A percentile compares a stretch with the other conserved stretches of the same genome.
These are phyloP conservation scores for Diaporthe destruens DNA, from an alignment of 2,329 filamentous ascomycete species.

Conservation along the genomic window DNA sequence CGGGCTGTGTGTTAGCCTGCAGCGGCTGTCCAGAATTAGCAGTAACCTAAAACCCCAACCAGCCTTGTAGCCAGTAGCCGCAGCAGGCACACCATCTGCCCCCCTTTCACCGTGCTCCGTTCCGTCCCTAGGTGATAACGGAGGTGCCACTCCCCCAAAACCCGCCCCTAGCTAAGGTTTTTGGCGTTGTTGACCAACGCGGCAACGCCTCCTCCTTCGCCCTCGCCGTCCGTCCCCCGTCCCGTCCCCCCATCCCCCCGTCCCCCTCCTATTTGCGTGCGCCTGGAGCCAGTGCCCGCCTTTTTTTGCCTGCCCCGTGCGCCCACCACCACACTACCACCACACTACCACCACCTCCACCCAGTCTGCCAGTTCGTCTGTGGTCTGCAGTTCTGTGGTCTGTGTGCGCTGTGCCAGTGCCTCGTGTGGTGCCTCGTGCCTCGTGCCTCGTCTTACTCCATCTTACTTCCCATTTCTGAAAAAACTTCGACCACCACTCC, in stretches of 20 bases:
- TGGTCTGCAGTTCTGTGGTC: background rate
- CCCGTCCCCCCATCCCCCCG: background rate
- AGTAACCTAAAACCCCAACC: background rate
- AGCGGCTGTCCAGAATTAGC: background rate
- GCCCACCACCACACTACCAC: background rate
- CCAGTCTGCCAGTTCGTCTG: background rate
- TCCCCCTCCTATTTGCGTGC: conserved; percentile 22
- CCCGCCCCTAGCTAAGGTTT: conserved; percentile 8
- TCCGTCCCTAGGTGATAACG: too few species aligned
- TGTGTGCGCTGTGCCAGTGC: background rate
- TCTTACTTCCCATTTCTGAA: conserved; percentile 22
- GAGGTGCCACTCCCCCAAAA: background rate
- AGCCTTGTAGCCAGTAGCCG: background rate
- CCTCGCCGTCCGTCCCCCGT: background rate
- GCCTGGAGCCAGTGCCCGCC: background rate
- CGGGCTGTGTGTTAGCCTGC: background rate
- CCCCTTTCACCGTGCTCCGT: background rate
- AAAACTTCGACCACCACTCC: conserved; percentile 28
- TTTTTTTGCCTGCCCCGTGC: conserved; percentile 38
- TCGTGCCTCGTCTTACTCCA: conserved; percentile 36
- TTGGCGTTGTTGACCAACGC: conserved; percentile 37
- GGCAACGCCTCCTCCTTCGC: conserved; percentile 34
- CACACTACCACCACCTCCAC: background rate
- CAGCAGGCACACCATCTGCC: background rate
- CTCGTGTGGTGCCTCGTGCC: conserved; percentile 36